Evolutionary conservation across 1,284 basidiomycete genomes (phyloP), one percentile per base, ranked within the genome.

Genomic region (Sanghuangporus weigelae): DNA sequence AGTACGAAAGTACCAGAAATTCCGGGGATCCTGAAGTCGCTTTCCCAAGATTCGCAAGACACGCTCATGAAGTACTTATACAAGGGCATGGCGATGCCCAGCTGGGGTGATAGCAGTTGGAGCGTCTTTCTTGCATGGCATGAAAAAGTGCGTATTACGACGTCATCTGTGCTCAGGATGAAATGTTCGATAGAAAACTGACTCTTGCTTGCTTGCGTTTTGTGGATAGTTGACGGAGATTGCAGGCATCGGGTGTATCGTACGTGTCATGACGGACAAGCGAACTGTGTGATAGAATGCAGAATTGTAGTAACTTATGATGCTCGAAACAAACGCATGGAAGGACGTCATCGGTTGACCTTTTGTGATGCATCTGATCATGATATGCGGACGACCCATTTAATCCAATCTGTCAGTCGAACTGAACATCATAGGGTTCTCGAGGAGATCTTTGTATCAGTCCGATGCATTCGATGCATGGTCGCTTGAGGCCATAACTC

Each of bases 21-120:
- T 64, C 79, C 90, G 1, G 77, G 77, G 35, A 86, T 92, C 50
- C 80, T 98, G 72, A 90, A 89, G 72, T 75, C 82, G 1, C 83
- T 98, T 48, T 84, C 86, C 7, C 83, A 86, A 66, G 89, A 93
- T 55, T 82, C 92, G 67, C 94, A 97, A 70, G 96, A 98, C 72
- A 92, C 88, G 40, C 81, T 98, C 63, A 99, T 98, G 96, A 98
- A 97, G 74, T 99, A 97, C 73, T 79, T 99, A 26, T 99, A 99
- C 86, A 99, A 99, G 78, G 95, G 90, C 38, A 95, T 94, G 92
- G 92, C 81, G 6, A 82, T 87, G 79, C 87, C 90, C 11, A 92
- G 85, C 54, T 91, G 86, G 84, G 89, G 87, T 59, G 93, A 93
- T 72, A 85, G 92, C 68, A 91, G 86, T 69, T 92, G 92, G 50